Evolutionary conservation across 2,329 filamentous ascomycete species (phyloP), one percentile per base, ranked within the genome.

Genomic region (Canariomyces notabilis): DNA sequence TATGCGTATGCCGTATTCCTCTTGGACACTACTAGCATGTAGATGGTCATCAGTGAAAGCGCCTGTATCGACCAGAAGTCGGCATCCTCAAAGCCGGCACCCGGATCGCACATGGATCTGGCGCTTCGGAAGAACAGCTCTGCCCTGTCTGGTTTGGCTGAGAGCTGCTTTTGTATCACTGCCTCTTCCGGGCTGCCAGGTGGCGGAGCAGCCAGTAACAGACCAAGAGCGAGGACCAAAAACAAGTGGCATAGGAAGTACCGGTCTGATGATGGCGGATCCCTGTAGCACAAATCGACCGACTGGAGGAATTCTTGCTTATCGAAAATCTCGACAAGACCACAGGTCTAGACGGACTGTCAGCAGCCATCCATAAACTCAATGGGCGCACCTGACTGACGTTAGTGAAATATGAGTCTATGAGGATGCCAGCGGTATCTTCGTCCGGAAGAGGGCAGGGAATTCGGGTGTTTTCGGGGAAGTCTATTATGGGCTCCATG

Each of bases 1-100:
- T 83, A 79, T 14, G 73, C 71, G 62, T 81, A 83, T 0, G 82
- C 78, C 5, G 77, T 75, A 53, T 84, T 84, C 14, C 79, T 69
- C 60, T 77, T 81, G 1, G 79, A 80, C 12, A 79, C 71, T 2
- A 74, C 70, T 14, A 85, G 64, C 73, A 77, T 79, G 56, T 83
- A 86, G 2, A 83, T 62, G 0, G 80, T 72, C 75, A 85, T 83
- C 29, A 86, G 64, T 0, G 78, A 64, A 35, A 84, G 64, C 2
- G 79, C 79, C 57, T 85, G 80, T 37, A 85, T 72, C 11, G 78
- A 79, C 76, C 80, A 83, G 48, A 85, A 76, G 45, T 82, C 76
- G 18, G 75, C 76, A 55, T 83, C 76, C 56, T 83, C 80, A 38
- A 82, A 74, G 0, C 77, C 70, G 3, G 65, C 61, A 1, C 67